Base-by-base conservation (phyloP, 2,329 filamentous ascomycete species). In the Colletotrichum viniferum region DNA sequence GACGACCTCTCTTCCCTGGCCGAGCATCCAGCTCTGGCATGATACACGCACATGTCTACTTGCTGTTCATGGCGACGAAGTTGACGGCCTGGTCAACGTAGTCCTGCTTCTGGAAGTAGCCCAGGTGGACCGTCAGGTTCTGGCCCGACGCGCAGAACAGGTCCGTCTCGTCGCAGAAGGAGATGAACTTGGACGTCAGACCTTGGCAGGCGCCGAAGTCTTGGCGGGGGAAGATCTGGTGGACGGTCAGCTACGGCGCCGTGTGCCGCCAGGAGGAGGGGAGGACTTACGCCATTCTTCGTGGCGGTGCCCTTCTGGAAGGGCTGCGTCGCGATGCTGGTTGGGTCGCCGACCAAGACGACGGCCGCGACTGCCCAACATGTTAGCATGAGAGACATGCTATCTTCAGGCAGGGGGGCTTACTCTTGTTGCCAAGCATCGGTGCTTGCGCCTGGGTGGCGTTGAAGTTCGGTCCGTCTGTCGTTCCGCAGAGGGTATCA, bases 301-400 rank as follows among this genome's bases (percentile, higher is more conserved):
- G 79, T 81, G 77, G 83, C 84, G 24, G 83, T 85, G 68, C 85
- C 85, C 43, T 75, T 78, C 78, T 81, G 79, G 79, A 84, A 87
- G 64, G 83, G 78, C 48, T 80, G 71, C 71, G 82, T 82, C 78
- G 80, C 80, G 77, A 83, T 78, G 78, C 84, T 83, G 71, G 83
- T 84, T 34, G 86, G 86, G 79, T 87, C 85, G 43, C 85, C 86
- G 65, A 86, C 85, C 48, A 85, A 69, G 66, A 85, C 79, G 67
- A 86, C 79, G 38, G 85, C 85, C 66, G 85, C 83, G 38, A 87
- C 85, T 87, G 62, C 8, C 4, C 5, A 21, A 5, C 18, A 30
- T 16, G 48, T 74, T 10, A 71, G 28, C 21, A 10, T 26, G 7
- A 5, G 5, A 14, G 4, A 2, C 9, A 2, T 8, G 0, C 6